phyloP scores from a whole-genome alignment of 73 alveolate species.

The Stentor roeselii region DNA sequence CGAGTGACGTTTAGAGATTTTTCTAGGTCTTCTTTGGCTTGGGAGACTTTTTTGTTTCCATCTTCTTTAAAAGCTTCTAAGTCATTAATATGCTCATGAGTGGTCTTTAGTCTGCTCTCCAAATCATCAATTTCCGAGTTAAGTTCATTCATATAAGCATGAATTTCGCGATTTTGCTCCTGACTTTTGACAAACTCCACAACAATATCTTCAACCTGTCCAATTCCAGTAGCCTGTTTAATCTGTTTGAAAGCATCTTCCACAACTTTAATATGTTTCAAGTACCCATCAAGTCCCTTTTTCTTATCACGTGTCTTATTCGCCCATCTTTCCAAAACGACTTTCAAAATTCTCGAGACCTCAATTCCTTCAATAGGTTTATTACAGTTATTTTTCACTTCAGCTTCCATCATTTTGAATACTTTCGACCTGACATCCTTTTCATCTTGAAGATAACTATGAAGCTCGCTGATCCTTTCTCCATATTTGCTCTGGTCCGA shows the following conservation, averaged over 20 bases:
- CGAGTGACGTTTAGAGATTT: neutral
- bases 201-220: slow-evolving; percentile 19
- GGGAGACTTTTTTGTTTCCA: neutral
- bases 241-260: neutral
- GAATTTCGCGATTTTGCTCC: neutral
- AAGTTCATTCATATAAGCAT: neutral
- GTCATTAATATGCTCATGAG: neutral
- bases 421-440: neutral
- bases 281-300: neutral
- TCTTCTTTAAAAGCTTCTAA: neutral
- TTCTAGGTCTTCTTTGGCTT: neutral
- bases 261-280: neutral
- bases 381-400: neutral
- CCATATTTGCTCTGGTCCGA: neutral
- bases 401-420: neutral
- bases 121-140: slow-evolving; percentile 12
- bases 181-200: slow-evolving; percentile 20
- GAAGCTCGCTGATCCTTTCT: neutral
- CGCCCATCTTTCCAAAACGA: slow-evolving; percentile 38
- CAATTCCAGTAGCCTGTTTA: neutral
- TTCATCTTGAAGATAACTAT: slow-evolving; percentile 4
- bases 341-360: slow-evolving; percentile 30
- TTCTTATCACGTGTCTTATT: slow-evolving; percentile 26
- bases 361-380: slow-evolving; percentile 39
- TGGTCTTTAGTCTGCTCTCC: neutral